Evolutionary conservation across 108 stramenopile species (phyloP), one percentile per base, ranked within the genome.

Genomic region (Schizochytrium sp.): DNA sequence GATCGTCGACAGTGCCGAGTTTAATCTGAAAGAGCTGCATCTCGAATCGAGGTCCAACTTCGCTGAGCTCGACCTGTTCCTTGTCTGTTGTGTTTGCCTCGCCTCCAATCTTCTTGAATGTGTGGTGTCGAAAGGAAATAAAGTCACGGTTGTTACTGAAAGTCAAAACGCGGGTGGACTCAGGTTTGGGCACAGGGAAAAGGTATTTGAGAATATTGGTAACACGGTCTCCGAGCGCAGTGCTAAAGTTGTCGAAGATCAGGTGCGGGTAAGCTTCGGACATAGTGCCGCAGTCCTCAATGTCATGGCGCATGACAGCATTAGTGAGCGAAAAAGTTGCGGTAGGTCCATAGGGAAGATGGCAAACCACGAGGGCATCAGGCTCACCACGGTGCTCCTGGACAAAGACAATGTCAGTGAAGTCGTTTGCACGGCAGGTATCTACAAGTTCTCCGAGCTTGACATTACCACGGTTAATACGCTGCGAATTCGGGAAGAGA

Each of bases 311-410:
- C 89, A 99, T 89, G 3, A 98, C 98, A 15, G 96, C 91, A 88
- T 96, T 96, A 38, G 90, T 93, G 38, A 99, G 88, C 17, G 96
- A 95, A 89, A 99, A 99, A 88, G 96, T 98, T 40, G 97, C 97
- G 4, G 98, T 99, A 3, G 99, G 99, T 7, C 99, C 99, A 61
- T 97, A 91, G 44, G 99, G 99, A 87, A 99, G 94, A 92, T 99
- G 99, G 89, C 96, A 98, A 60, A 99, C 94, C 4, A 98, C 95
- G 88, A 99, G 92, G 2, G 98, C 98, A 91, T 99, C 99, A 28
- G 99, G 99, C 92, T 98, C 97, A 56, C 99, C 99, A n/a, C 99
- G 93, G 12, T 98, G 99, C 89, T 99, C 99, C 89, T 97, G 97
- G 42, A 98, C 95, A 49, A 99, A 90, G 7, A 99, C 94, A 56